Percentiles rank a stretch among this genome's conserved stretches.
Conservation (phyloP, 129 eudicot genomes). For the Centella asiatica region DNA sequence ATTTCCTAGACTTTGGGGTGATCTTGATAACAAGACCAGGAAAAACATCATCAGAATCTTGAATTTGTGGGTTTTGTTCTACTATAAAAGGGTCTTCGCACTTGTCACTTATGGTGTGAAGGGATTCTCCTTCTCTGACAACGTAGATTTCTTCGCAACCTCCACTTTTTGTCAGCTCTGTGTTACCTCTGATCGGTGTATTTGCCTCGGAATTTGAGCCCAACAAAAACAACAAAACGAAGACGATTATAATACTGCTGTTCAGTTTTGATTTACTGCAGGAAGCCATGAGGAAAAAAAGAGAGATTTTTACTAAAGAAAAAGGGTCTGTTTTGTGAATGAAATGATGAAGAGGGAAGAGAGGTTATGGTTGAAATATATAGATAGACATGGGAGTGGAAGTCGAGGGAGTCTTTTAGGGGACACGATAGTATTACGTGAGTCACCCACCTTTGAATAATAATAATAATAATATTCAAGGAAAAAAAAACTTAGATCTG, state of each 20-base stretch:
- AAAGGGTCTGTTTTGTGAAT: neutral
- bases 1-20: conserved; percentile 5
- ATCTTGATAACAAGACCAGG: conserved; percentile 33
- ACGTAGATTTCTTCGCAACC: conserved; percentile 25
- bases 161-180: neutral
- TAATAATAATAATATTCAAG: too few relatives aligned
- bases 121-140: conserved; percentile 31
- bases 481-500: neutral
- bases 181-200: neutral
- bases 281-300: neutral
- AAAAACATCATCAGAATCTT: conserved; percentile 31
- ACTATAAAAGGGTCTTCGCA: conserved; percentile 26
- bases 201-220: conserved; percentile 2
- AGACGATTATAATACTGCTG: neutral
- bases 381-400: neutral
- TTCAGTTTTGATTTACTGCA: too few relatives aligned
- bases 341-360: neutral
- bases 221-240: conserved; percentile 4
- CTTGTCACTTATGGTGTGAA: conserved; percentile 30
- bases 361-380: neutral
- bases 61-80: conserved; percentile 26
- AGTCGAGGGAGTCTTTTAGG: neutral
- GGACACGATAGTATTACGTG: conserved; percentile 10
- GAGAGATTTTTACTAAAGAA: conserved; percentile 3
- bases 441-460: neutral